These are phyloP conservation scores for Aristolochia contorta DNA, from an alignment of 164 flowering plant genomes.

Conservation along the genomic window DNA sequence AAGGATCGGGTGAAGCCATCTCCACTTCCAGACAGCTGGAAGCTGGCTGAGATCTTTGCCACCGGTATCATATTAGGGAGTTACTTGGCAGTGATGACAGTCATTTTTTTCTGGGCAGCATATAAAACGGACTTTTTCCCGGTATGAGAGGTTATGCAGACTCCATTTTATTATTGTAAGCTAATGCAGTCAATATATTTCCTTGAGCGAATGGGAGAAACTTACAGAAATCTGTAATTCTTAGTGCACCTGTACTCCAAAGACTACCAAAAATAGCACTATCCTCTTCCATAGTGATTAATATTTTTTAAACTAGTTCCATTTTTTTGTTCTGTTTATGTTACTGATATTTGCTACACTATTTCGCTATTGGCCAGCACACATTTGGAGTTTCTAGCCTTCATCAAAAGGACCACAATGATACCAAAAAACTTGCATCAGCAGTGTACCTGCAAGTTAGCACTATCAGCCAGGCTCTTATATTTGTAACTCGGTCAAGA, in stretches of 20 bases:
- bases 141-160: slow-evolving; percentile 25
- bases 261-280: no score
- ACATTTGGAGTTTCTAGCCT: slow-evolving; percentile 63
- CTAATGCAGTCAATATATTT: not conserved
- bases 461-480: slow-evolving; percentile 87
- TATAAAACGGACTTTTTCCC: slow-evolving; percentile 82
- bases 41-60: slow-evolving; percentile 74
- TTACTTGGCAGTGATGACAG: slow-evolving; percentile 90
- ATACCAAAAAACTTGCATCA: slow-evolving; percentile 65
- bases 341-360: not conserved
- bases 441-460: slow-evolving; percentile 95
- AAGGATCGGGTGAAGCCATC: slow-evolving; percentile 89
- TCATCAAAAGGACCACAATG: slow-evolving; percentile 29
- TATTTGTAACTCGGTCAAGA: slow-evolving; percentile 77
- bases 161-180: not conserved
- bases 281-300: no score
- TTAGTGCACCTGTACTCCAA: no score
- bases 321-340: no score
- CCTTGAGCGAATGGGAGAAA: no score
- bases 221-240: no score
- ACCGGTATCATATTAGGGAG: slow-evolving; percentile 83
- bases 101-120: slow-evolving; percentile 90
- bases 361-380: slow-evolving; percentile 28
- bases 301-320: no score
- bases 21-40: slow-evolving; percentile 88